Evolutionary conservation across 2,329 filamentous ascomycete genomes (phyloP).

Genomic region (Akanthomyces lecanii): DNA sequence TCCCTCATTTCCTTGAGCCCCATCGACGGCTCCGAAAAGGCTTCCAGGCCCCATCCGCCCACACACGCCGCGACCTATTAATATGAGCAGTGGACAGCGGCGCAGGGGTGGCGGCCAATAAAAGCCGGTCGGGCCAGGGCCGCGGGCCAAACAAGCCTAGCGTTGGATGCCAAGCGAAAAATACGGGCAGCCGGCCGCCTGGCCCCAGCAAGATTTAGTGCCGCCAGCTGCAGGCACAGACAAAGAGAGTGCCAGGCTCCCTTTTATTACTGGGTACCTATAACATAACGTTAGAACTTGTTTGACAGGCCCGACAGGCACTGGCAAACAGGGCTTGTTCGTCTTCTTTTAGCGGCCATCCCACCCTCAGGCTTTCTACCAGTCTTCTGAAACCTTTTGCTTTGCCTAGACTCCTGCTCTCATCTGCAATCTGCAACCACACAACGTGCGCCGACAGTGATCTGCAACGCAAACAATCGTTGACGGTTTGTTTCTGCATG

Average conservation of each 20-base stretch:
- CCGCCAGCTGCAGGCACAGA: too few species aligned
- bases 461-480: not conserved
- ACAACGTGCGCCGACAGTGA: not conserved
- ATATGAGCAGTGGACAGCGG: not conserved
- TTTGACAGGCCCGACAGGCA: too few species aligned
- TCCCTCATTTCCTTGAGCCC: conserved; percentile 11
- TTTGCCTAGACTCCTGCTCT: not conserved
- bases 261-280: too few species aligned
- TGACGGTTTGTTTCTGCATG: not conserved
- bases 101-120: conserved; percentile 6
- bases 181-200: not conserved
- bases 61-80: not conserved
- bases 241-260: not conserved
- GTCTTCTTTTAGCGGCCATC: too few species aligned
- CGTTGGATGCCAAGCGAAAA: conserved; percentile 7
- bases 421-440: not conserved
- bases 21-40: not conserved
- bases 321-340: too few species aligned
- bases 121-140: not conserved
- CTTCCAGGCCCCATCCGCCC: not conserved
- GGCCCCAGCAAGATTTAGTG: too few species aligned
- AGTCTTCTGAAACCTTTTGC: not conserved
- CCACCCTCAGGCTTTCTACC: too few species aligned
- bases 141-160: conserved; percentile 2
- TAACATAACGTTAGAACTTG: too few species aligned